Base-by-base conservation (phyloP, 208 protist species). In the Trypanosoma mega region DNA sequence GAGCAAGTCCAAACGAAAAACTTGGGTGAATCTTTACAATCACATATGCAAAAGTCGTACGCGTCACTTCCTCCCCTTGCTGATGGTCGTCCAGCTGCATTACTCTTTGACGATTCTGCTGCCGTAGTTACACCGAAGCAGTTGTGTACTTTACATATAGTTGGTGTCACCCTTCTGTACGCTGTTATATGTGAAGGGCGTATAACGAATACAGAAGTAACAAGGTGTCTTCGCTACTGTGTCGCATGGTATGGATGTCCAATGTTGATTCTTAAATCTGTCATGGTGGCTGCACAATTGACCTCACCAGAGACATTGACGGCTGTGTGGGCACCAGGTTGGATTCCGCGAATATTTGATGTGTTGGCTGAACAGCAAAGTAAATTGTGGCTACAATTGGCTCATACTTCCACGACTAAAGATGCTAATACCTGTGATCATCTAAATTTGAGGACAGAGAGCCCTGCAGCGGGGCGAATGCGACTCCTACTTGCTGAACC, bases 141-240 rank as follows among this genome's bases (percentile, higher is more conserved):
- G 7, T 16, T 90, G 49, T 55, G 45, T 21, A 33, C 70, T 2
- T 58, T 84, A 60, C 82, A 90, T 49, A 45, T 82, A 33, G 68
- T 72, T 14, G 75, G 68, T 0, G 75, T 71, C 31, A 62, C 67
- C 2, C 56, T 86, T 26, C 36, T 86, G 11, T 78, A 76, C 47
- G 56, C 82, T 26, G 48, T 68, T 14, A 61, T 90, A 12, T 85
- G 78, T 58, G 82, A 90, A 56, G 80, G 76, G 12, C 34, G 39
- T 1, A n/a, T n/a, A n/a, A n/a, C n/a, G n/a, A n/a, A n/a, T n/a
- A n/a, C n/a, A n/a, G n/a, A n/a, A n/a, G n/a, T n/a, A n/a, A n/a
- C n/a, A n/a, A n/a, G n/a, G n/a, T n/a, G n/a, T n/a, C n/a, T n/a
- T n/a, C 36, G 29, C 12, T 26, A 59, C 24, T 5, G 24, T 27